Percentiles rank a stretch among this genome's conserved stretches.
These are phyloP conservation scores for Kuraishia molischiana DNA, from an alignment of 805 yeast species.

Conservation along the genomic window DNA sequence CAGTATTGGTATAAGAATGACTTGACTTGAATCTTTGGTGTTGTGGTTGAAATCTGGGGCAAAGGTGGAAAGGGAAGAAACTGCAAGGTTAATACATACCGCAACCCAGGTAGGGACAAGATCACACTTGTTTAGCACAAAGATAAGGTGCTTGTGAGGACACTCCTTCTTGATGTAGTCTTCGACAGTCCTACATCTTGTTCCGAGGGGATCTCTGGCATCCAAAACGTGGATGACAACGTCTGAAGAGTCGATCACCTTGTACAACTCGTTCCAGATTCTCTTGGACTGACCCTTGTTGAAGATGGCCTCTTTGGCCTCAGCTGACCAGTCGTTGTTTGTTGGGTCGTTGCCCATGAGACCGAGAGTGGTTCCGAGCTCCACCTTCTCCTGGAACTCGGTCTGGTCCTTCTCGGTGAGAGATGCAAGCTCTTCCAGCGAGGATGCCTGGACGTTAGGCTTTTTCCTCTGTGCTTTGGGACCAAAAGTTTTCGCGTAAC, in stretches of 20 bases:
- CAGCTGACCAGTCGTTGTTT: slow-evolving; percentile 77
- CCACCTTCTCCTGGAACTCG: slow-evolving; percentile 64
- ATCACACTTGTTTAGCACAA: slow-evolving; percentile 94
- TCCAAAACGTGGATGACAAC: slow-evolving; percentile 94
- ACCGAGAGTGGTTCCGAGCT: slow-evolving; percentile 66
- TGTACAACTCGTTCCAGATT: slow-evolving; percentile 96
- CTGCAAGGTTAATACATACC: slow-evolving; percentile 53
- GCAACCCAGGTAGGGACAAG: slow-evolving; percentile 99
- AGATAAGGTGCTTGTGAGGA: slow-evolving; percentile 92
- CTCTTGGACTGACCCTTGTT: slow-evolving; percentile 96
- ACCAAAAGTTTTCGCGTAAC: slow-evolving; percentile 76
- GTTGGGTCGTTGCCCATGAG: slow-evolving; percentile 60
- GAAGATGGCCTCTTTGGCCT: slow-evolving; percentile 93
- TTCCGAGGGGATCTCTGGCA: slow-evolving; percentile 96
- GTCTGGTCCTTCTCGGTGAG: slow-evolving; percentile 46
- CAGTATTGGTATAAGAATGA: slow-evolving; percentile 26
- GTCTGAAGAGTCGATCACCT: slow-evolving; percentile 95
- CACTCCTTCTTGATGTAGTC: slow-evolving; percentile 89
- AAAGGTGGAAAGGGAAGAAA: slow-evolving; percentile 7
- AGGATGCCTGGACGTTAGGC: slow-evolving; percentile 66
- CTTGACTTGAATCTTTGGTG: slow-evolving; percentile 90
- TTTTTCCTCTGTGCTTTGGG: slow-evolving; percentile 92
- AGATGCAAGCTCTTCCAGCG: slow-evolving; percentile 71
- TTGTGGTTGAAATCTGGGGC: slow-evolving; percentile 4
- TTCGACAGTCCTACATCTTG: slow-evolving; percentile 89